Conservation (phyloP, 257 asterid species). For the Scutellaria galericulata region DNA sequence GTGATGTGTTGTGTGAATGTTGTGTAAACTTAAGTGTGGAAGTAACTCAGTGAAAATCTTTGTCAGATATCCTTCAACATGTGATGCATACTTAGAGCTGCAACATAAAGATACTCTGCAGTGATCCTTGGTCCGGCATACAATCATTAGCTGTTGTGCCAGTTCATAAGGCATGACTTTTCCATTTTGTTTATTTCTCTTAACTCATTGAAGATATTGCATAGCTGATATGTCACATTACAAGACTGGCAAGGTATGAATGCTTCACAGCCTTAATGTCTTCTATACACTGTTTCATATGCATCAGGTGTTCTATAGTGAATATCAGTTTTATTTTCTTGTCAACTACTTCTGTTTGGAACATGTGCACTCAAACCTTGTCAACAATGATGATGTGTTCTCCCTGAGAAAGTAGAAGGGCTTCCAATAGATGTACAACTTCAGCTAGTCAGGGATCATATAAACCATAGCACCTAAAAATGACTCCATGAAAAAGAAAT, state of each 20-base stretch:
- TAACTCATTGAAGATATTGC: constrained; percentile 75
- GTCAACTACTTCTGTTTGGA: constrained; percentile 9
- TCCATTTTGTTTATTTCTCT: constrained; percentile 31
- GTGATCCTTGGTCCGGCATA: constrained; percentile 4
- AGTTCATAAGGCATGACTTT: not conserved
- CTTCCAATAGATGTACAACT: constrained; percentile 15
- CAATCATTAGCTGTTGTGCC: constrained; percentile 18
- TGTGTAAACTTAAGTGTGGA: not conserved
- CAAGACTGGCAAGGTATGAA: constrained; percentile 89
- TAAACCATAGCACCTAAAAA: constrained; percentile 15
- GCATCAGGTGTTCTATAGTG: constrained; percentile 23
- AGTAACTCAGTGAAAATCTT: constrained; percentile 6
- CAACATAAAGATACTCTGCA: not conserved
- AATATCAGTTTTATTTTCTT: constrained; percentile 1
- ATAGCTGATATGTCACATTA: constrained; percentile 97
- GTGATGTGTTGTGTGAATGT: not conserved
- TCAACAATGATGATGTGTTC: not conserved
- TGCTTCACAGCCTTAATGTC: constrained; percentile 17
- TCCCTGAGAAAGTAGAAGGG: constrained; percentile 14
- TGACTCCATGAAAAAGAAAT: constrained; percentile 19
- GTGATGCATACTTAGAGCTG: constrained; percentile 16
- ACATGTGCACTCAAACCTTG: not conserved
- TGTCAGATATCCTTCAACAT: constrained; percentile 1
- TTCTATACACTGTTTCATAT: constrained; percentile 9
- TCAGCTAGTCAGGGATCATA: not conserved